Conservation (phyloP, 768 basidiomycete species). For the Tylopilus sp. region DNA sequence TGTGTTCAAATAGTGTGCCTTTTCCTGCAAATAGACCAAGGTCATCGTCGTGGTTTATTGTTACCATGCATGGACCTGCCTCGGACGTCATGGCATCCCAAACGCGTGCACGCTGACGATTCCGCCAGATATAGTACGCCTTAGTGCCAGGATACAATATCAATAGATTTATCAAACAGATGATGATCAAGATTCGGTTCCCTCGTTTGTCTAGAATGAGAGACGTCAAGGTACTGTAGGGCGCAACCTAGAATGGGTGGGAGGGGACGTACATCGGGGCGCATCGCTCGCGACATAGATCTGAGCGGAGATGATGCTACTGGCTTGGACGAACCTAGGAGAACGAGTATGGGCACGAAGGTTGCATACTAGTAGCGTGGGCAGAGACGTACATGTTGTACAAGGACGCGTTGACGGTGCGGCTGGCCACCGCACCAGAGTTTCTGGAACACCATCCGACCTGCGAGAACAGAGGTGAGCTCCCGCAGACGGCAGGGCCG, state of each 20-base stretch:
- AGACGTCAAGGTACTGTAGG: background rate
- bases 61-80: slow-evolving; percentile 24
- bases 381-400: slow-evolving; percentile 46
- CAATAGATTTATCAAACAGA: slow-evolving; percentile 29
- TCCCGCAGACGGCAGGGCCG: background rate
- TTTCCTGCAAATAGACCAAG: slow-evolving; percentile 38
- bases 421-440: slow-evolving; percentile 54
- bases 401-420: slow-evolving; percentile 56
- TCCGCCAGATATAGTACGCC: slow-evolving; percentile 56
- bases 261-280: slow-evolving; percentile 43
- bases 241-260: background rate
- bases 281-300: slow-evolving; percentile 59
- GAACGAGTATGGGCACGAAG: background rate
- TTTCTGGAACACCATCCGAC: slow-evolving; percentile 62
- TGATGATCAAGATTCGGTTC: background rate
- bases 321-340: slow-evolving; percentile 41
- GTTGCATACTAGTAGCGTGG: background rate
- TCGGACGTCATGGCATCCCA: slow-evolving; percentile 58
- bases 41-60: background rate
- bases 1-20: slow-evolving; percentile 42
- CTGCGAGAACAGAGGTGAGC: slow-evolving; percentile 8
- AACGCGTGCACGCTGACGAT: slow-evolving; percentile 46
- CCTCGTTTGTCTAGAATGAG: background rate
- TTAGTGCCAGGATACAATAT: slow-evolving; percentile 54
- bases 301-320: slow-evolving; percentile 45